Conservation (phyloP, 2,329 filamentous ascomycete species). For the Apiospora hydei region DNA sequence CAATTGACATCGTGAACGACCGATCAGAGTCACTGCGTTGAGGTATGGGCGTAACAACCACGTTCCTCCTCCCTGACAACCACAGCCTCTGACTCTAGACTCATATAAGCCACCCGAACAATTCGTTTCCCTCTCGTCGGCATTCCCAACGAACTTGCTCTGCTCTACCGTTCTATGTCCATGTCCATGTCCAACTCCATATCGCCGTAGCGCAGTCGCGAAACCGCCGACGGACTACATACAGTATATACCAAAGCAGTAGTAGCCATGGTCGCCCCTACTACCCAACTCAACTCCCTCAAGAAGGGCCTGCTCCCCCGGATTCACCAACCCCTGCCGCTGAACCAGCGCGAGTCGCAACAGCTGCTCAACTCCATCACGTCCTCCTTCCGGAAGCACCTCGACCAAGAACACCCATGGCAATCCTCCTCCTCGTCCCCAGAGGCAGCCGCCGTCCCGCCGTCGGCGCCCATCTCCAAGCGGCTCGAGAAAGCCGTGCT, state of each 20-base stretch:
- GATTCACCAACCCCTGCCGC: constrained; percentile 60
- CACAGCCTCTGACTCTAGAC: neutral
- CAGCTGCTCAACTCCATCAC: constrained; percentile 64
- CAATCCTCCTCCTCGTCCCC: constrained; percentile 35
- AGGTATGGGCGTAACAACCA: neutral
- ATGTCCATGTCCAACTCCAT: neutral
- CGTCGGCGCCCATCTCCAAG: constrained; percentile 29
- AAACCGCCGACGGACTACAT: neutral
- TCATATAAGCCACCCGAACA: neutral
- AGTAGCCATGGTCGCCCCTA: constrained; percentile 40
- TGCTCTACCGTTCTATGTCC: no score
- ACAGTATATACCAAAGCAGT: neutral
- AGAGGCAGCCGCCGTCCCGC: constrained; percentile 23
- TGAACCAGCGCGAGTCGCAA: constrained; percentile 59
- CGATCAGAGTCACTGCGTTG: neutral
- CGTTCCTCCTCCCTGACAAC: neutral
- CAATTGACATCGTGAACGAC: constrained; percentile 15
- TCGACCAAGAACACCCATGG: constrained; percentile 65
- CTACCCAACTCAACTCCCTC: constrained; percentile 47
- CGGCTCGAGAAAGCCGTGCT: constrained; percentile 21
- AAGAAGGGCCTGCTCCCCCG: constrained; percentile 50
- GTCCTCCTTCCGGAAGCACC: constrained; percentile 62
- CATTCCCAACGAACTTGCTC: neutral
- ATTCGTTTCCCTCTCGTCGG: neutral
- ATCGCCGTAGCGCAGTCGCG: constrained; percentile 3